A percentile compares a stretch with the other conserved stretches of the same genome.
phyloP scores from a whole-genome alignment of 1,139 yeast genomes.

The Eremothecium gossypii region DNA sequence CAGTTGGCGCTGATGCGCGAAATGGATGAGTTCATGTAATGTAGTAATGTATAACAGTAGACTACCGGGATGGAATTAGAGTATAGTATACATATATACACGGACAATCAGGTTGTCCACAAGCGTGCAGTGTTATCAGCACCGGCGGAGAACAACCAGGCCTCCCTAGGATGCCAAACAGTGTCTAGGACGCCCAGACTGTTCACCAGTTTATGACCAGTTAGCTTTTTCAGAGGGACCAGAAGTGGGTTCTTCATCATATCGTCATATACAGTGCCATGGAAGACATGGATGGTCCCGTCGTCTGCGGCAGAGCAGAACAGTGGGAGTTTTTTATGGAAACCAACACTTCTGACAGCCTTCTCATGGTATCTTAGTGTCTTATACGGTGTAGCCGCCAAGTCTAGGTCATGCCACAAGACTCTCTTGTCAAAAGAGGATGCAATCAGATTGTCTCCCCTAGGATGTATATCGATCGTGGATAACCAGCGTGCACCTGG shows the following conservation, averaged over 20 bases:
- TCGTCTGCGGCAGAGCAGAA: slow-evolving; percentile 97
- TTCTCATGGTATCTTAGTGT: slow-evolving; percentile 89
- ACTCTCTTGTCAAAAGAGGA: slow-evolving; percentile 93
- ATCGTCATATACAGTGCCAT: slow-evolving; percentile 93
- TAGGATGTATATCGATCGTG: slow-evolving; percentile 85
- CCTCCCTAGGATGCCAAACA: slow-evolving; percentile 96
- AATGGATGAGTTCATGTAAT: slow-evolving; percentile 9
- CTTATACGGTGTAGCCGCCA: slow-evolving; percentile 85
- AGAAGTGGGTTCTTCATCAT: slow-evolving; percentile 89
- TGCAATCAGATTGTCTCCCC: slow-evolving; percentile 90
- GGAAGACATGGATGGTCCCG: slow-evolving; percentile 89
- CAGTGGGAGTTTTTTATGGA: slow-evolving; percentile 83
- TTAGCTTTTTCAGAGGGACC: slow-evolving; percentile 89
- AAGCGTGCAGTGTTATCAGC: slow-evolving; percentile 94
- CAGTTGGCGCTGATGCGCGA: slow-evolving; percentile 24
- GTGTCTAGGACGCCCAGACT: slow-evolving; percentile 85
- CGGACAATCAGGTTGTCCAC: slow-evolving; percentile 67
- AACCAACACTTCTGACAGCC: slow-evolving; percentile 82
- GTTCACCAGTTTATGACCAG: slow-evolving; percentile 77
- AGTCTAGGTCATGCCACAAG: slow-evolving; percentile 94
- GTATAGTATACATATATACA: slow-evolving; percentile 5
- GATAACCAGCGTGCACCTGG: slow-evolving; percentile 97
- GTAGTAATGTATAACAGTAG: background rate
- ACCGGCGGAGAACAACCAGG: slow-evolving; percentile 98
- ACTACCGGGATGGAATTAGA: background rate